Conservation (phyloP, 805 yeast genomes). For the Saccharomycopsis fibuligera region DNA sequence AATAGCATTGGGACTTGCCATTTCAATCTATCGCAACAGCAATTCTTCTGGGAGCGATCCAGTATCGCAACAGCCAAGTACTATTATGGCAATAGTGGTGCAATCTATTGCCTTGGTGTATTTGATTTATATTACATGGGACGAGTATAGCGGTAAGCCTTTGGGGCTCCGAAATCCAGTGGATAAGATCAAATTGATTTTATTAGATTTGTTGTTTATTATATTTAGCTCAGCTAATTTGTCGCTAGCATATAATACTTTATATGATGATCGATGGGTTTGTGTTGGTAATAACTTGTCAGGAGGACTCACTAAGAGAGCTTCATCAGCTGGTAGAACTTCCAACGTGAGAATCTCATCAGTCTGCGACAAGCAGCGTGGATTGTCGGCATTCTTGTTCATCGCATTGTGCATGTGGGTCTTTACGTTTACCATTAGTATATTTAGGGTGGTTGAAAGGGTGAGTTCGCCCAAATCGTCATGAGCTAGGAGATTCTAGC, state of each 20-base stretch:
- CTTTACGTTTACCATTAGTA: conserved; percentile 73
- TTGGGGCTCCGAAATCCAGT: conserved; percentile 81
- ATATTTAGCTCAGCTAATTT: conserved; percentile 85
- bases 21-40: conserved; percentile 39
- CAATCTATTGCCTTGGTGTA: conserved; percentile 75
- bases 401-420: conserved; percentile 78
- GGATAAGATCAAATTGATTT: conserved; percentile 72
- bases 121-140: conserved; percentile 74
- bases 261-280: conserved; percentile 80
- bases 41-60: conserved; percentile 22
- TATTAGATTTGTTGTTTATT: conserved; percentile 80
- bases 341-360: conserved; percentile 31
- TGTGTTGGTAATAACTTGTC: conserved; percentile 34
- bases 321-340: conserved; percentile 23
- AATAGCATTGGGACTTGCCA: conserved; percentile 68
- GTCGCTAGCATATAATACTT: conserved; percentile 76
- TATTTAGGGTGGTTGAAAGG: conserved; percentile 72
- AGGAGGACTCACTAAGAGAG: background rate
- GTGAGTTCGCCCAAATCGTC: conserved; percentile 29
- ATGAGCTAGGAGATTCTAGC: no score
- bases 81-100: conserved; percentile 87
- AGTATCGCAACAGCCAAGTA: conserved; percentile 74
- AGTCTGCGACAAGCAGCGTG: conserved; percentile 73
- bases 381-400: conserved; percentile 73
- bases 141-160: conserved; percentile 90